Conservation (phyloP, 116 monocot species). For the Cymodocea nodosa region DNA sequence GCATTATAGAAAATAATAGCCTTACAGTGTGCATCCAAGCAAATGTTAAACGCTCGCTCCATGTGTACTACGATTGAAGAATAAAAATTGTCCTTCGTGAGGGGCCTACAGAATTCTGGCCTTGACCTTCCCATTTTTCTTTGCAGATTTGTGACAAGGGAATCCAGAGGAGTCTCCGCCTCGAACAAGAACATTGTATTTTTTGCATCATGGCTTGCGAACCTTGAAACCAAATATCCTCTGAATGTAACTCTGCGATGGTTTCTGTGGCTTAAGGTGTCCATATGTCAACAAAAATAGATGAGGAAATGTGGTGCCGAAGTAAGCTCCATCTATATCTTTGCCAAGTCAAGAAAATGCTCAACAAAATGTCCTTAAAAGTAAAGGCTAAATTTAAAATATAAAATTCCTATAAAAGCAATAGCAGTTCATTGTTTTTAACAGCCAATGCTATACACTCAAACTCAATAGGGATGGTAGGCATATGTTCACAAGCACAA, state of each 20-base stretch:
- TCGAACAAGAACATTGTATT: too few species aligned
- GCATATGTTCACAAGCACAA: not conserved
- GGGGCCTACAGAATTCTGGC: too few species aligned
- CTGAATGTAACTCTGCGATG: conserved; percentile 47
- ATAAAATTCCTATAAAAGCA: not conserved
- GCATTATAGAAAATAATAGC: not conserved
- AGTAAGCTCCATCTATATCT: conserved; percentile 77
- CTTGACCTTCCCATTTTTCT: not conserved
- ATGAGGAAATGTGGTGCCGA: conserved; percentile 70
- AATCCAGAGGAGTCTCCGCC: too few species aligned
- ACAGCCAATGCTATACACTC: too few species aligned
- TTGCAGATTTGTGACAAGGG: not conserved
- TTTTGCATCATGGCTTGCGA: conserved; percentile 32
- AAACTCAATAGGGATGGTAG: not conserved
- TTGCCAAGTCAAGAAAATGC: conserved; percentile 21
- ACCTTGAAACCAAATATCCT: conserved; percentile 65
- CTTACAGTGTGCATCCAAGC: too few species aligned
- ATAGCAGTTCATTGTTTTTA: not conserved
- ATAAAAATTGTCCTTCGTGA: too few species aligned
- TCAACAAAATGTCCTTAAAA: not conserved
- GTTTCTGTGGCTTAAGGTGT: conserved; percentile 62
- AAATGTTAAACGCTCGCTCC: too few species aligned
- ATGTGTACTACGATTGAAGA: too few species aligned
- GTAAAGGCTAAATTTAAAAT: not conserved
- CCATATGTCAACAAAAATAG: conserved; percentile 65